Conservation (phyloP, 2,329 filamentous ascomycete genomes). For the Teratosphaeria gauchensis region DNA sequence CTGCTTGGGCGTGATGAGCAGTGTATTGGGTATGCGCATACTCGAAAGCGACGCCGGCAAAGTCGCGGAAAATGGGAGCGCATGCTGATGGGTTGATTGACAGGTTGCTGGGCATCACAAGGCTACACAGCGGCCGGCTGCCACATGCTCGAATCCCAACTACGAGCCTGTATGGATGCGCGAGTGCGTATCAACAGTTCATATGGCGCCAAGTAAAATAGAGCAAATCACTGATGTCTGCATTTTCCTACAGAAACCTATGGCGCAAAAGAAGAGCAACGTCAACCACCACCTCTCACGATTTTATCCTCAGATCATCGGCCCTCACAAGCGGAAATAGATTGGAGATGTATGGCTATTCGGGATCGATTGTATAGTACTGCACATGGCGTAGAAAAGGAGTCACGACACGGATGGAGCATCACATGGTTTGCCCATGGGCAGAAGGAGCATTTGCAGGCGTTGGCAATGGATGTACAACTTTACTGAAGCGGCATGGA, state of each 20-base stretch:
- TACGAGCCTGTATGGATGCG: conserved; percentile 69
- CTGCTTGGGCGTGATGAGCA: conserved; percentile 57
- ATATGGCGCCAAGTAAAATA: too few species aligned
- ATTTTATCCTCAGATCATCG: conserved; percentile 63
- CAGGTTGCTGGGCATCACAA: conserved; percentile 77
- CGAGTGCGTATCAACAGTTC: conserved; percentile 54
- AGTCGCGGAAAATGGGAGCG: neutral
- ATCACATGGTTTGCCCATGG: neutral
- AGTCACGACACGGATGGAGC: neutral
- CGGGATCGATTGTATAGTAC: neutral
- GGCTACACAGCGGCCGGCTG: conserved; percentile 58
- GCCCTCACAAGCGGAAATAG: conserved; percentile 58
- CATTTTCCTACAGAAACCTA: conserved; percentile 53
- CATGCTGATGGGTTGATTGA: neutral
- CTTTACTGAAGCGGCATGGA: neutral
- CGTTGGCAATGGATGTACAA: neutral
- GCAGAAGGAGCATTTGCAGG: neutral
- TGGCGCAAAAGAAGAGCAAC: conserved; percentile 55
- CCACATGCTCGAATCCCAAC: conserved; percentile 48
- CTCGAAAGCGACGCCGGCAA: neutral
- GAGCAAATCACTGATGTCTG: too few species aligned
- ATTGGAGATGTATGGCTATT: neutral
- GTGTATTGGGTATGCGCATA: conserved; percentile 49
- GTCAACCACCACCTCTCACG: conserved; percentile 89
- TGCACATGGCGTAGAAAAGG: neutral